These are phyloP conservation scores for Pseudogymnoascus sp. DNA, from an alignment of 2,329 filamentous ascomycete species.

Conservation along the genomic window DNA sequence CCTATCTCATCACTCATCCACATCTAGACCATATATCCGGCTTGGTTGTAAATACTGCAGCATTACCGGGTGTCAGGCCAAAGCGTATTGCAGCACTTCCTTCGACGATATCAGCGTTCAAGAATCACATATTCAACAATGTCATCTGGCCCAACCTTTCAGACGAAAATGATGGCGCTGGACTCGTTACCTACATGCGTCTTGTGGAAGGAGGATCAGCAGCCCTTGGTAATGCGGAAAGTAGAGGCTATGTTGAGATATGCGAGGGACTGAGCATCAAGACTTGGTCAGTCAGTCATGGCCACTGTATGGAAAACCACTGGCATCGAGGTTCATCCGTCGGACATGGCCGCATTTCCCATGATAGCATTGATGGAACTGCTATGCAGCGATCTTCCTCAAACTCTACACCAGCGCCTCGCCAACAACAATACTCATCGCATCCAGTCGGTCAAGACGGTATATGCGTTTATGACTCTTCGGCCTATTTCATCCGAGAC, in stretches of 20 bases:
- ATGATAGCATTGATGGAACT: background rate
- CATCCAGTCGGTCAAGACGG: slow-evolving; percentile 32
- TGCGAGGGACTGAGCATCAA: slow-evolving; percentile 86
- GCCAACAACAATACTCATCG: background rate
- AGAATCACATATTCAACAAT: slow-evolving; percentile 94
- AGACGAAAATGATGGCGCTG: slow-evolving; percentile 91
- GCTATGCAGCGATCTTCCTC: background rate
- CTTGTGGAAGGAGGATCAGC: slow-evolving; percentile 84
- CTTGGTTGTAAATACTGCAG: slow-evolving; percentile 88
- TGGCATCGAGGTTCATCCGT: slow-evolving; percentile 52
- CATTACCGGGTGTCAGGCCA: slow-evolving; percentile 69
- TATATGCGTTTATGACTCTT: slow-evolving; percentile 74
- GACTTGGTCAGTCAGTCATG: slow-evolving; percentile 81
- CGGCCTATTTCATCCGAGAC: slow-evolving; percentile 88
- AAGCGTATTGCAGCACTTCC: slow-evolving; percentile 84
- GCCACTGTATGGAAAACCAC: slow-evolving; percentile 73
- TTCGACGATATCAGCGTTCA: slow-evolving; percentile 85
- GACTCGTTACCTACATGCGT: slow-evolving; percentile 83
- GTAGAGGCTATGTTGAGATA: slow-evolving; percentile 76
- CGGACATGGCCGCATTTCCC: slow-evolving; percentile 3
- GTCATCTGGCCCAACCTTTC: slow-evolving; percentile 96
- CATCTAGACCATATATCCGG: slow-evolving; percentile 91
- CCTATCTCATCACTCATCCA: slow-evolving; percentile 92
- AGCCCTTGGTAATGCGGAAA: slow-evolving; percentile 51
- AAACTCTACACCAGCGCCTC: slow-evolving; percentile 1